Percentiles rank a stretch among this genome's conserved stretches.
phyloP scores from a whole-genome alignment of 129 eudicot species.

The Flaveria ramosissima region DNA sequence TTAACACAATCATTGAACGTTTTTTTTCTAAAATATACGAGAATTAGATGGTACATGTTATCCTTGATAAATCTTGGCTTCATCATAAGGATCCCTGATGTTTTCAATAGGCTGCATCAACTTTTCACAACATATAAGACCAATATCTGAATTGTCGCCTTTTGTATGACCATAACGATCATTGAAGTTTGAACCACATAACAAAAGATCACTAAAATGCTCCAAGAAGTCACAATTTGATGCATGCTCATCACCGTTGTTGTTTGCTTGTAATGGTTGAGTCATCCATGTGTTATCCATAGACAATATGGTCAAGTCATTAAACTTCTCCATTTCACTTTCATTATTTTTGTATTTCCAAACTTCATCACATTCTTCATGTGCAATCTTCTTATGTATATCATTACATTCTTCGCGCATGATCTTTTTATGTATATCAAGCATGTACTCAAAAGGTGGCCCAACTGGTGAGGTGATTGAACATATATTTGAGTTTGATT shows the following conservation, averaged over 20 bases:
- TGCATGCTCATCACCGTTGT: slow-evolving; percentile 30
- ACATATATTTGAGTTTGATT: slow-evolving; percentile 12
- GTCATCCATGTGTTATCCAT: slow-evolving; percentile 39
- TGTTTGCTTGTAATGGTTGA: slow-evolving; percentile 26
- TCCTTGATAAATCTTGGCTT: slow-evolving; percentile 72
- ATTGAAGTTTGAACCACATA: slow-evolving; percentile 32
- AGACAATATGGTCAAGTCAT: slow-evolving; percentile 37
- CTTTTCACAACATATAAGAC: slow-evolving; percentile 23
- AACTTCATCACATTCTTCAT: slow-evolving; percentile 41
- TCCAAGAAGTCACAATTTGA: slow-evolving; percentile 53
- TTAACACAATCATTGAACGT: not conserved
- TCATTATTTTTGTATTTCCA: slow-evolving; percentile 27
- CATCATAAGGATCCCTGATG: slow-evolving; percentile 28
- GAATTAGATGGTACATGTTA: slow-evolving; percentile 59
- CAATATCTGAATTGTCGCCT: slow-evolving; percentile 39
- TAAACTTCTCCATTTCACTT: slow-evolving; percentile 36
- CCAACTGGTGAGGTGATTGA: slow-evolving; percentile 17
- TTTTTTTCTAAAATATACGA: slow-evolving; percentile 43
- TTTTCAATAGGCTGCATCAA: not conserved
- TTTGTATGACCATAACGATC: slow-evolving; percentile 17
- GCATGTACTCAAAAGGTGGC: slow-evolving; percentile 35
- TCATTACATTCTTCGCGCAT: slow-evolving; percentile 43
- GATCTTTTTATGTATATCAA: slow-evolving; percentile 38
- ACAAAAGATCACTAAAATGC: slow-evolving; percentile 72
- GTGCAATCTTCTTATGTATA: slow-evolving; percentile 39